These are phyloP conservation scores for Acacia concinna DNA, from an alignment of 331 rosid species.

Conservation along the genomic window DNA sequence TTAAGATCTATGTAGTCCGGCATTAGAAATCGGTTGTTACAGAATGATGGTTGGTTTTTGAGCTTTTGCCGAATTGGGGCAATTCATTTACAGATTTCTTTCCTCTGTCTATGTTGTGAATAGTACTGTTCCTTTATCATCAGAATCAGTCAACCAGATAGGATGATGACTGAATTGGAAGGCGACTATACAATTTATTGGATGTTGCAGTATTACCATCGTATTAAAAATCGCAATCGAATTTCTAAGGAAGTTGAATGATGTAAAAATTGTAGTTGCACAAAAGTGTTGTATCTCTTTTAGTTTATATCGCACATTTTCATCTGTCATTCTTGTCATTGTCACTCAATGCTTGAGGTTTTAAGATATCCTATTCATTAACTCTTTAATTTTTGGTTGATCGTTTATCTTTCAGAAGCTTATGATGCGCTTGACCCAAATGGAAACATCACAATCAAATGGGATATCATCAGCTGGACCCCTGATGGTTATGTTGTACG, in stretches of 20 bases:
- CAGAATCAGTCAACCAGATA: neutral
- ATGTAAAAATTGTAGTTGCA: neutral
- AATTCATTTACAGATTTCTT: neutral
- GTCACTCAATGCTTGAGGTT: neutral
- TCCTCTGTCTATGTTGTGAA: neutral
- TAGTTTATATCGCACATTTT: conserved; percentile 1
- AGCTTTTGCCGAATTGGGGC: neutral
- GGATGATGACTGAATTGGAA: neutral
- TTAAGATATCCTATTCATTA: neutral
- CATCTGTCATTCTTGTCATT: neutral
- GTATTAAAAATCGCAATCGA: neutral
- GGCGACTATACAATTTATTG: neutral
- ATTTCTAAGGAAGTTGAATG: neutral
- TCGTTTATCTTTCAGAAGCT: conserved; percentile 48
- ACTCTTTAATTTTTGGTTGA: neutral
- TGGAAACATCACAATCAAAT: conserved; percentile 63
- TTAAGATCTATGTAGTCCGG: neutral
- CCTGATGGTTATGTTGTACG: conserved; percentile 62
- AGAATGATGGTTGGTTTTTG: neutral
- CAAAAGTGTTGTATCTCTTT: neutral
- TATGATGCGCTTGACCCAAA: conserved; percentile 60
- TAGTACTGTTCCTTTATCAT: neutral
- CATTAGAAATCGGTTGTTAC: neutral
- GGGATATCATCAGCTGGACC: conserved; percentile 62
- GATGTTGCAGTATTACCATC: neutral